These are phyloP conservation scores for Eutypella sp. DNA, from an alignment of 2,329 filamentous ascomycete genomes.

Conservation along the genomic window DNA sequence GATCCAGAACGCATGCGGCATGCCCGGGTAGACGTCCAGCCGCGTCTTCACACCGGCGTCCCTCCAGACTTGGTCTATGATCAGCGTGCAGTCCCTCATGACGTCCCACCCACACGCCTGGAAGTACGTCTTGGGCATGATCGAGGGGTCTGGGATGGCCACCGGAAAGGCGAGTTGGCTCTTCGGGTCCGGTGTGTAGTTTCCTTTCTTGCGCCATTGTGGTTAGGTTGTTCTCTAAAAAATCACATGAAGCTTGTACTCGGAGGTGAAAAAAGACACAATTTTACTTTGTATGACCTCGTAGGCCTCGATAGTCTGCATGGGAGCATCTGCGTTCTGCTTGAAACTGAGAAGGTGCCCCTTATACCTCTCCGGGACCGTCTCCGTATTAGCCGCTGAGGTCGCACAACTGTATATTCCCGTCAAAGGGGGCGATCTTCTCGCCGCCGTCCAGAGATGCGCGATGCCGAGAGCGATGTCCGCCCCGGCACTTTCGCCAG, in stretches of 20 bases:
- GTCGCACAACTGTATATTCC: constrained; percentile 7
- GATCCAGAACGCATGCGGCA: constrained; percentile 27
- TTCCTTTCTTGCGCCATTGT: background rate
- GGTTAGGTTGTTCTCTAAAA: too few species aligned
- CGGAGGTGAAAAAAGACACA: background rate
- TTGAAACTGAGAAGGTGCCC: constrained; percentile 23
- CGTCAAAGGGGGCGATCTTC: constrained; percentile 18
- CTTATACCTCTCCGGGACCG: constrained; percentile 24
- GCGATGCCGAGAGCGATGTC: constrained; percentile 23
- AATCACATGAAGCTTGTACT: too few species aligned
- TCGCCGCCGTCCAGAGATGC: constrained; percentile 14
- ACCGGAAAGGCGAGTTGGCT: constrained; percentile 23
- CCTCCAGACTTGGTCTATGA: constrained; percentile 25
- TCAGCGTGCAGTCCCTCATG: constrained; percentile 23
- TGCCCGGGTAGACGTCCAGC: constrained; percentile 21
- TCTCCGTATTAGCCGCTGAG: constrained; percentile 14
- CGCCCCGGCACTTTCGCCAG: constrained; percentile 24
- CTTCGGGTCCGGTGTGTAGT: constrained; percentile 19
- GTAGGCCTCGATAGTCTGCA: constrained; percentile 17
- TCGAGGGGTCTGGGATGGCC: constrained; percentile 13
- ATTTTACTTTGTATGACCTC: constrained; percentile 21
- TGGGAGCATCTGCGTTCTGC: constrained; percentile 20
- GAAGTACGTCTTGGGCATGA: constrained; percentile 28
- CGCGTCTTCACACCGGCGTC: constrained; percentile 23
- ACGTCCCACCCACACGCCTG: constrained; percentile 27